phyloP scores from a whole-genome alignment of 2,329 filamentous ascomycete genomes.

The Drechslerella dactyloides region DNA sequence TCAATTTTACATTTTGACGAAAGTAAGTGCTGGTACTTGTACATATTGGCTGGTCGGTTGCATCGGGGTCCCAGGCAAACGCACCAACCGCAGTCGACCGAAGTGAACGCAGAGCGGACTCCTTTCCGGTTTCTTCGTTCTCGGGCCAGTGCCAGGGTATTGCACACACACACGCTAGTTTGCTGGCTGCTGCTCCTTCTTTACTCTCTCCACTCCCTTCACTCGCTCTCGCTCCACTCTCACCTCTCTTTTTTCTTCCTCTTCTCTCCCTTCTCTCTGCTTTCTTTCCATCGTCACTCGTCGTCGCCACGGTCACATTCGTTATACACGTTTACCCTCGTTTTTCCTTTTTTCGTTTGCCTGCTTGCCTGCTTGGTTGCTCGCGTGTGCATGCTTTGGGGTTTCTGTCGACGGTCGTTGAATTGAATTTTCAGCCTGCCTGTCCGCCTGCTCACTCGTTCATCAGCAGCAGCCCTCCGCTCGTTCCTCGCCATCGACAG shows the following conservation, averaged over 20 bases:
- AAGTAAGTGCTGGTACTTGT: no score
- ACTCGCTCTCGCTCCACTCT: no score
- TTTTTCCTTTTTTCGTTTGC: conserved; percentile 11
- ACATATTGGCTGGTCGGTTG: no score
- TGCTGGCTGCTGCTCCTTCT: no score
- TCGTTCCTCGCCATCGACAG: neutral
- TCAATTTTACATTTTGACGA: no score
- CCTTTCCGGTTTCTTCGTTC: neutral
- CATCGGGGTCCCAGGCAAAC: no score
- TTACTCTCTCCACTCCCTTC: no score
- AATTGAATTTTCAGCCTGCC: neutral
- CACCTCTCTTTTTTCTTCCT: conserved; percentile 18
- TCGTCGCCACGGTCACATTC: conserved; percentile 51
- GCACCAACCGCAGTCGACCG: no score
- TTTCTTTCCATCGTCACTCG: conserved; percentile 53
- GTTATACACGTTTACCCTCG: conserved; percentile 14
- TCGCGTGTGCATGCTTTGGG: conserved; percentile 8
- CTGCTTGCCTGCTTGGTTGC: no score
- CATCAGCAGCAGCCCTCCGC: conserved; percentile 11
- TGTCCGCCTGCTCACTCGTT: conserved; percentile 9
- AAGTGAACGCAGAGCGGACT: neutral
- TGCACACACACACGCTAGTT: no score
- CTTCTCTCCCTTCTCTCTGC: conserved; percentile 40
- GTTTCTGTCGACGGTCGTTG: conserved; percentile 17
- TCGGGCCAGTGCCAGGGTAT: no score